These are phyloP conservation scores for Torulaspora indica DNA, from an alignment of 805 yeast genomes.

Conservation along the genomic window DNA sequence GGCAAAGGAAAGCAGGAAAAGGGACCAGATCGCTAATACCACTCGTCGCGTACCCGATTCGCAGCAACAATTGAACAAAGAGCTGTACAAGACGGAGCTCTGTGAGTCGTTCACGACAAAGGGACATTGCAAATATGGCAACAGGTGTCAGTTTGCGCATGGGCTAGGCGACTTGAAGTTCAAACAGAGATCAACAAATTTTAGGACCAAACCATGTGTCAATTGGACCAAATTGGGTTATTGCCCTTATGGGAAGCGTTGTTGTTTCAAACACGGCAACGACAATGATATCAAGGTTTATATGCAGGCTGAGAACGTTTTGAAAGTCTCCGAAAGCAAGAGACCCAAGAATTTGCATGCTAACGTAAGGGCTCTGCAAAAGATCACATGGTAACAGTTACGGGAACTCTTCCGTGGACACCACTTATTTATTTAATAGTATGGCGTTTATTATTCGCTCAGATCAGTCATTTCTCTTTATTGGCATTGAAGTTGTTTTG, in stretches of 20 bases:
- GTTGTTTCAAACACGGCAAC: slow-evolving; percentile 82
- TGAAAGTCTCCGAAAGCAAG: slow-evolving; percentile 2
- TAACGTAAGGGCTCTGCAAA: slow-evolving; percentile 30
- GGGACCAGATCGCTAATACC: slow-evolving; percentile 8
- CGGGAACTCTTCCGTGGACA: background rate
- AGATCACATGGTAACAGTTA: slow-evolving; percentile 30
- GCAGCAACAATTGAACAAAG: slow-evolving; percentile 44
- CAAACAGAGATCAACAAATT: slow-evolving; percentile 65
- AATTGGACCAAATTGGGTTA: slow-evolving; percentile 79
- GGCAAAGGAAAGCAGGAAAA: background rate
- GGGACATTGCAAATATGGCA: slow-evolving; percentile 79
- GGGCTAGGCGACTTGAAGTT: slow-evolving; percentile 71
- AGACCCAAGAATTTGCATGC: slow-evolving; percentile 30
- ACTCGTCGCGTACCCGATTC: slow-evolving; percentile 6
- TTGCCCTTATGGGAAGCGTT: slow-evolving; percentile 85
- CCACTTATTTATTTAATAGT: slow-evolving; percentile 10
- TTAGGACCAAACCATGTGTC: slow-evolving; percentile 87
- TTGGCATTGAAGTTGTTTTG: slow-evolving; percentile 11
- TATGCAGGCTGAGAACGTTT: slow-evolving; percentile 24
- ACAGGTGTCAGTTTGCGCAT: slow-evolving; percentile 92
- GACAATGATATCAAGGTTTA: slow-evolving; percentile 33
- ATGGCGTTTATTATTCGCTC: slow-evolving; percentile 1
- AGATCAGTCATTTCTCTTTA: slow-evolving; percentile 1
- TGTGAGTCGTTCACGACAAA: slow-evolving; percentile 72
- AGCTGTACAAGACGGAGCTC: slow-evolving; percentile 83